Evolutionary conservation across 352 stramenopile species (phyloP), one percentile per base, ranked within the genome.

Genomic region (Phytophthora quininea): DNA sequence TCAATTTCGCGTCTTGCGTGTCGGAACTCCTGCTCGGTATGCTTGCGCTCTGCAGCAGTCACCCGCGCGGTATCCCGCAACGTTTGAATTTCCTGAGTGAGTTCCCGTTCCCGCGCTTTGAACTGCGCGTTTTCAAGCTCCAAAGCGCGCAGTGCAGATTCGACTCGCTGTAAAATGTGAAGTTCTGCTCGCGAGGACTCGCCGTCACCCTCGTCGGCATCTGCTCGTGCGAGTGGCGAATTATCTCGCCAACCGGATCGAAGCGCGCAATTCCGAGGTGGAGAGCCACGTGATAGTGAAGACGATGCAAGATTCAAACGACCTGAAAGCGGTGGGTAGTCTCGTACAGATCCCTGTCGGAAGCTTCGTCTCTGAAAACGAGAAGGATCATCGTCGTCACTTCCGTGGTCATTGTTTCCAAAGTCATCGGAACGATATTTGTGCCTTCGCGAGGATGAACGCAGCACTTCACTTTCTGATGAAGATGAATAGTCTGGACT

Each of bases 141-240:
- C 32, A 94, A 72, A 15, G 89, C 77, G 15, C 86, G 84, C n/a
- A 94, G 65, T 24, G 84, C 83, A 12, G 69, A 55, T 54, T 94
- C 86, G 7, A 93, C 84, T 51, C 86, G 84, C 55, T 84, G 67
- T 29, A 95, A 69, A 54, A 95, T 93, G 59, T 82, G 74, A 10
- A 93, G 70, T 58, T 76, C 75, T 35, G 35, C 61, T 71, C 61
- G 71, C 31, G 67, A 76, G 24, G 50, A 63, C 35, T 69, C 70
- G 2, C 47, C 56, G 19, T 74, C 68, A 49, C 9, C 49, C 51
- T 65, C 63, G 48, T 66, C 40, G 29, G 40, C 40, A 24, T 31
- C 38, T 27, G 52, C 53, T 51, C 32, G 55, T 58, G 55, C 43
- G 50, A 32, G 7, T 57, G 5, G 10, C 60, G 33, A 33, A 61